Conservation (phyloP, 352 stramenopile species). For the Detonula confervacea region DNA sequence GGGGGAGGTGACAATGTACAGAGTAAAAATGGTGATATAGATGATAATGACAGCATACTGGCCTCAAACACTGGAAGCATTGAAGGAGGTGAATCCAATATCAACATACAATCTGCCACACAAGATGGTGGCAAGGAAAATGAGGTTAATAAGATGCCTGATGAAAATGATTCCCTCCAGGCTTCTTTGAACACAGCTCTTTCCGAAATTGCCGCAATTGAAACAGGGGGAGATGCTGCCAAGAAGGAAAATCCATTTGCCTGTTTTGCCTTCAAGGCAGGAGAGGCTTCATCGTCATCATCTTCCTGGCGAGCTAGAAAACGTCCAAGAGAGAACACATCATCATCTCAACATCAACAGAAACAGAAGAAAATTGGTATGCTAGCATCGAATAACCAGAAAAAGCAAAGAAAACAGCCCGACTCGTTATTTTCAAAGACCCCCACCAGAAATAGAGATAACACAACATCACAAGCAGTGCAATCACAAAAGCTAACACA, state of each 20-base stretch:
- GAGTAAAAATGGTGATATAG: too few relatives aligned
- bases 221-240: slow-evolving; percentile 7
- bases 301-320: not conserved
- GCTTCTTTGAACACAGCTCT: too few relatives aligned
- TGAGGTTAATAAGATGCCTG: not conserved
- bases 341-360: too few relatives aligned
- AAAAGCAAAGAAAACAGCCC: not conserved
- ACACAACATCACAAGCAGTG: not conserved
- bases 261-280: slow-evolving; percentile 26
- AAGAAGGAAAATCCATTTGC: slow-evolving; percentile 29
- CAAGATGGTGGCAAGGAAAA: not conserved
- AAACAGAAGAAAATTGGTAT: not conserved
- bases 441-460: too few relatives aligned
- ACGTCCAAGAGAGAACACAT: too few relatives aligned
- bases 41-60: slow-evolving; percentile 3
- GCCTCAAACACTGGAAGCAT: too few relatives aligned
- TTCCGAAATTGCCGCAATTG: too few relatives aligned
- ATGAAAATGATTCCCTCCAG: not conserved
- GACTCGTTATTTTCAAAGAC: not conserved
- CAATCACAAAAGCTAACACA: not conserved
- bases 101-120: too few relatives aligned
- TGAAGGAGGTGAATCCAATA: too few relatives aligned
- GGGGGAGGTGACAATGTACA: too few relatives aligned
- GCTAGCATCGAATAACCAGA: not conserved
- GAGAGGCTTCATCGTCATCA: not conserved